Base-by-base conservation (phyloP, 2,329 filamentous ascomycete species). In the Monilinia polystroma region DNA sequence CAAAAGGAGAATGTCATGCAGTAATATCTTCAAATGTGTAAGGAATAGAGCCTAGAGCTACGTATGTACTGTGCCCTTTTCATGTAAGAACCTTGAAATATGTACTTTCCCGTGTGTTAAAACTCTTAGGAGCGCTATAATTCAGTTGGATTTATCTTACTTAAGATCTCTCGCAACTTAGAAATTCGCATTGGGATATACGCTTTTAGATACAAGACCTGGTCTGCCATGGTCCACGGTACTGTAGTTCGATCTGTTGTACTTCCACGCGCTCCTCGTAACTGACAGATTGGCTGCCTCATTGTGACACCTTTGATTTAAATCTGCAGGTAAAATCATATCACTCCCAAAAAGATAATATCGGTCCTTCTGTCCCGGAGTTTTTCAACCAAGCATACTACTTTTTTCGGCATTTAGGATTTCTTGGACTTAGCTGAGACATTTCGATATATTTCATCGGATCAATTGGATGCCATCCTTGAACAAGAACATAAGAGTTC, bases 231-330 rank as follows among this genome's bases (percentile, higher is more conserved):
- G 63, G 47, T 53, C 55, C 63, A 66, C 55, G 63, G 47, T 66
- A 66, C 55, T 54, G 56, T 53, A 35, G 43, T 43, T 59, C 64
- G 26, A 65, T 65, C 63, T 29, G 62, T 58, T 47, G 52, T 64
- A n/a, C 26, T 47, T 64, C 43, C 62, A 58, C 54, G 62, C 52
- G 55, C 63, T 62, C 64, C 56, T 66, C 64, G 55, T 66, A 66
- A 62, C 64, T 66, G 64, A 62, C 56, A 66, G 56, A 66, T 60
- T 66, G 51, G 49, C 41, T 59, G 83, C 2, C 75, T 81, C 41
- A 83, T 86, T 71, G 79, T 88, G 35, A 87, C 83, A 82, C 80
- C 84, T 11, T 87, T 86, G 0, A 85, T 83, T 81, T 86, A 87
- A 71, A 78, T 20, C 54, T 58, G 63, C 63, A 59, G 53, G 58